Conservation (phyloP, 257 asterid genomes). For the Ilex asprella region DNA sequence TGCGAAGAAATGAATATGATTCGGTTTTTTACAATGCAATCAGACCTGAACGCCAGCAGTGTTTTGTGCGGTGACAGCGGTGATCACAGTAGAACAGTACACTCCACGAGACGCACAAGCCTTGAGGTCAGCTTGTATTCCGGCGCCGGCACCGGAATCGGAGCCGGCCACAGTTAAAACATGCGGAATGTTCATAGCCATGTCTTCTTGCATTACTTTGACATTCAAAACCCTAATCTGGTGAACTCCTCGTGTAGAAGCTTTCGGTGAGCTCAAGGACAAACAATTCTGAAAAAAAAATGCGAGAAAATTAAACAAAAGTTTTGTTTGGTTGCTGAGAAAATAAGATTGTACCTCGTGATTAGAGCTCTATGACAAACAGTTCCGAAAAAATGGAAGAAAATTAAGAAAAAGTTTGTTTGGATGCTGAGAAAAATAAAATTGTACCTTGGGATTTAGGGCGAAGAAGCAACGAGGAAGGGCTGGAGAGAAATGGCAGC, state of each 20-base stretch:
- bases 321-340: too few species aligned
- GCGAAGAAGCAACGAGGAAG: too few species aligned
- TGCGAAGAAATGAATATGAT: background rate
- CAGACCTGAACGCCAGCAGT: conserved; percentile 85
- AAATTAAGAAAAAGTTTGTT: too few species aligned
- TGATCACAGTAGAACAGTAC: conserved; percentile 83
- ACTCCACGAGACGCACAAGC: conserved; percentile 86
- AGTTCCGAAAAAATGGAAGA: too few species aligned
- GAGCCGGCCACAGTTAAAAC: conserved; percentile 93
- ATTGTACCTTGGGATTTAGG: too few species aligned
- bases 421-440: too few species aligned
- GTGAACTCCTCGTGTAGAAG: background rate
- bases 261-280: too few species aligned
- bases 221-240: conserved; percentile 27
- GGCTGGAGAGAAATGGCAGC: too few species aligned
- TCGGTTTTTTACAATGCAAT: background rate
- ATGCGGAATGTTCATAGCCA: conserved; percentile 54
- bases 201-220: conserved; percentile 22
- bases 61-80: conserved; percentile 95
- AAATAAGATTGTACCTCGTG: too few species aligned
- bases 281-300: too few species aligned
- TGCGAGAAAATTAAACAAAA: too few species aligned
- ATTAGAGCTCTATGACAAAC: too few species aligned
- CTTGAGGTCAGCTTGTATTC: conserved; percentile 92
- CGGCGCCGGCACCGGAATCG: conserved; percentile 94